Conservation (phyloP, 176 grass and related monocot species). For the Oryza longistaminata region DNA sequence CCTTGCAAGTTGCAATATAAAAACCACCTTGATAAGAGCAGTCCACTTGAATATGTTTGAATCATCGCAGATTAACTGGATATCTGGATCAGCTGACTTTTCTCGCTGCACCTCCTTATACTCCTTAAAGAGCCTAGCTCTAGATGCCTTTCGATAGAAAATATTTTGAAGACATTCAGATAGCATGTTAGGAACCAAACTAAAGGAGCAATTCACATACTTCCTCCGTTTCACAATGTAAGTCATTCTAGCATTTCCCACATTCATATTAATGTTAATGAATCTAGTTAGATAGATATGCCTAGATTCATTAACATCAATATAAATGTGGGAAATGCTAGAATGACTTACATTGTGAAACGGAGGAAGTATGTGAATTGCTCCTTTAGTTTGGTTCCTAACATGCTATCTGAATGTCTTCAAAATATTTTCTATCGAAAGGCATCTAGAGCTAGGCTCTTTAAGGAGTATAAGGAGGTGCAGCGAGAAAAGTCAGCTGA, state of each 20-base stretch:
- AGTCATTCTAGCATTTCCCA: too few relatives aligned
- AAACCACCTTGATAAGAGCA: slow-evolving; percentile 80
- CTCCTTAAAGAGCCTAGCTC: slow-evolving; percentile 96
- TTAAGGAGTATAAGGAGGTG: slow-evolving; percentile 96
- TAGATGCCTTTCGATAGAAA: slow-evolving; percentile 60
- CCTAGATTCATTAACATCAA: too few relatives aligned
- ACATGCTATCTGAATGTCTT: slow-evolving; percentile 9
- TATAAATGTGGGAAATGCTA: too few relatives aligned
- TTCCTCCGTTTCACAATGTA: too few relatives aligned
- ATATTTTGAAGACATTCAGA: slow-evolving; percentile 17
- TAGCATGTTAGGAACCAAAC: not conserved
- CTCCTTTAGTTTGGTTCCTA: not conserved
- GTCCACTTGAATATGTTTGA: slow-evolving; percentile 99
- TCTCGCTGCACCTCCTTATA: slow-evolving; percentile 94
- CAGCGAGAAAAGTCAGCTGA: slow-evolving; percentile 89
- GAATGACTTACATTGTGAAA: too few relatives aligned
- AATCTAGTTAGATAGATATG: too few relatives aligned
- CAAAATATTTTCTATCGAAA: slow-evolving; percentile 28
- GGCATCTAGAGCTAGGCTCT: slow-evolving; percentile 95
- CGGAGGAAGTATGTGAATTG: not conserved
- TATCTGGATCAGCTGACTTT: slow-evolving; percentile 92
- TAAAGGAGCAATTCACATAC: not conserved
- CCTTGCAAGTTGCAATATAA: not conserved
- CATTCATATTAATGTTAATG: too few relatives aligned
- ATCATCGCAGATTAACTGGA: slow-evolving; percentile 94